Percentiles rank a stretch among this genome's conserved stretches.
phyloP scores from a whole-genome alignment of 805 yeast genomes.

The Ogataea populi-albae region DNA sequence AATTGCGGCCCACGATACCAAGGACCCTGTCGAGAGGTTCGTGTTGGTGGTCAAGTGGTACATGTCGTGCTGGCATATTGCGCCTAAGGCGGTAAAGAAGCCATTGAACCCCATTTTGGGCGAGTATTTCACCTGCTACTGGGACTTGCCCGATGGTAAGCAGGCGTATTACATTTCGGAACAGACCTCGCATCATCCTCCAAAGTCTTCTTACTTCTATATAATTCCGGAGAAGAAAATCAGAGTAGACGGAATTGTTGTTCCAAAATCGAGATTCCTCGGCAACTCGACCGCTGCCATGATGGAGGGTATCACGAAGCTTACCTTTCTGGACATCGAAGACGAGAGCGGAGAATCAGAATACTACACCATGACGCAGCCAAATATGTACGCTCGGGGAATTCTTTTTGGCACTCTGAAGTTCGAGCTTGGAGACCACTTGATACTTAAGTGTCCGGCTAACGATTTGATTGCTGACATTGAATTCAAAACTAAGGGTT shows the following conservation, averaged over 20 bases:
- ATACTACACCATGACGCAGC: conserved; percentile 82
- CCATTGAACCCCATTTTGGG: conserved; percentile 95
- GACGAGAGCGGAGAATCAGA: conserved; percentile 55
- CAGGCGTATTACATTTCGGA: conserved; percentile 85
- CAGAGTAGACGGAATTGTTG: conserved; percentile 82
- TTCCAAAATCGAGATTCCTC: conserved; percentile 83
- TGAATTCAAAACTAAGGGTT: conserved; percentile 94
- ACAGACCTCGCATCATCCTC: conserved; percentile 98
- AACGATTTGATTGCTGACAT: conserved; percentile 68
- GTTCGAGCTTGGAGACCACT: conserved; percentile 90
- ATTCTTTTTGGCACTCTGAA: conserved; percentile 86
- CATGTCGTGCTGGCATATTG: conserved; percentile 94
- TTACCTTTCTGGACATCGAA: conserved; percentile 60
- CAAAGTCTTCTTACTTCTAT: conserved; percentile 90
- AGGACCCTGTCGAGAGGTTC: conserved; percentile 67
- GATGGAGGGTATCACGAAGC: conserved; percentile 86
- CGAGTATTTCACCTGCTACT: conserved; percentile 84
- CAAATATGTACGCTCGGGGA: conserved; percentile 93
- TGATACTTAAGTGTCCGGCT: conserved; percentile 64
- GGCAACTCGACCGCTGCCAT: conserved; percentile 97
- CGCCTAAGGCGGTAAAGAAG: conserved; percentile 97
- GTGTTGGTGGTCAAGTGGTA: conserved; percentile 81
- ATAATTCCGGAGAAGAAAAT: conserved; percentile 76
- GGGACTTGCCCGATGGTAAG: conserved; percentile 73
- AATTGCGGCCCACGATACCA: conserved; percentile 59